Percentiles rank a stretch among this genome's conserved stretches.
phyloP scores from a whole-genome alignment of 1,139 yeast genomes.

The Candida sp. region DNA sequence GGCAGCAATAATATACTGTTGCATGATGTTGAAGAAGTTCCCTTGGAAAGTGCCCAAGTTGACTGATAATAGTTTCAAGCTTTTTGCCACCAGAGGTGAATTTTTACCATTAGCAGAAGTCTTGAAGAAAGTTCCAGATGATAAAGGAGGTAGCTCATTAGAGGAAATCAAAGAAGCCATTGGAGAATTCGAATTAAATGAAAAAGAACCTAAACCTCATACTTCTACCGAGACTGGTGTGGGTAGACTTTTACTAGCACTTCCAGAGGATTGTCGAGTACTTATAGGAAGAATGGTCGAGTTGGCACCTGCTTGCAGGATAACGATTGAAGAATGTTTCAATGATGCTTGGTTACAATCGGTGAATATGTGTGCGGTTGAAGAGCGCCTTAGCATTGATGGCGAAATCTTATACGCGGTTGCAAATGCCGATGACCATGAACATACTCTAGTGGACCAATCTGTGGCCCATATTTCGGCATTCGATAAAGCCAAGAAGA shows the following conservation, averaged over 20 bases:
- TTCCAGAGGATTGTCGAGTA: constrained; percentile 66
- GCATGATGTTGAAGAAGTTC: constrained; percentile 91
- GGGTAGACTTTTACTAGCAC: constrained; percentile 62
- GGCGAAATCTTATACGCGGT: constrained; percentile 33
- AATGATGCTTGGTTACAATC: constrained; percentile 70
- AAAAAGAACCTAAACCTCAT: constrained; percentile 35
- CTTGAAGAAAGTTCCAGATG: constrained; percentile 38
- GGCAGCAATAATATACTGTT: constrained; percentile 86
- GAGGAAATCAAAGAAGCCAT: constrained; percentile 33
- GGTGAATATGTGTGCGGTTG: constrained; percentile 67
- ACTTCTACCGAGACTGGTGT: constrained; percentile 66
- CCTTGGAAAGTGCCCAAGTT: constrained; percentile 98
- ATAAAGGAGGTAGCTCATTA: constrained; percentile 16
- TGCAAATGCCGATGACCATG: constrained; percentile 54
- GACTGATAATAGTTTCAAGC: constrained; percentile 77
- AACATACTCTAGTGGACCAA: constrained; percentile 87
- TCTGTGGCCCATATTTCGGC: constrained; percentile 96
- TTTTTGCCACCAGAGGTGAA: constrained; percentile 53
- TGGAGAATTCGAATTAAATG: constrained; percentile 10
- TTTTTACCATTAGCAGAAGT: constrained; percentile 36
- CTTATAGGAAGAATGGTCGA: constrained; percentile 74
- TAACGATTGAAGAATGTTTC: constrained; percentile 81
- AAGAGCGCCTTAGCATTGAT: constrained; percentile 26
- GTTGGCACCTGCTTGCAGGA: constrained; percentile 82
- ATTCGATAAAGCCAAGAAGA: constrained; percentile 72